Base-by-base conservation (phyloP, 257 asterid species). In the Verbena officinalis region DNA sequence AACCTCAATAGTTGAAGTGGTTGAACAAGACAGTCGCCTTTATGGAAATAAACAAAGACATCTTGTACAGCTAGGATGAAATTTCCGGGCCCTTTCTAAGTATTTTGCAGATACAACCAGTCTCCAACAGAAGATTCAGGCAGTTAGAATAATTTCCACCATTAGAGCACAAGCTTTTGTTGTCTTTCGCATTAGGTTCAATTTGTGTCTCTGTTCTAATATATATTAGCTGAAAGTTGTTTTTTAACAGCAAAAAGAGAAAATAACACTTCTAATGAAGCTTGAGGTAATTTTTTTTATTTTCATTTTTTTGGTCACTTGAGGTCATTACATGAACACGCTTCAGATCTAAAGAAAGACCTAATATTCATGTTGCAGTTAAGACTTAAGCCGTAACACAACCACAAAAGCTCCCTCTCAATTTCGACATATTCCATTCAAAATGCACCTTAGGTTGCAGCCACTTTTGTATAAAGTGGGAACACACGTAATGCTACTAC, bases 381-480 rank as follows among this genome's bases (percentile, higher is more conserved):
- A 19, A 17, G 17, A 48, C 27, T 30, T 19, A 34, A 31, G 33
- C 16, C 23, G 27, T 21, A 43, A 61, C 61, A 55, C 60, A 17
- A 34, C 34, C 17, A 46, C 62, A 49, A 34, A 22, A 14, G 58
- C 68, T 13, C 24, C 51, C 6, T 12, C 46, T 42, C 57, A 34
- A 51, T 61, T 67, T 55, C 57, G 54, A 14, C n/a, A 16, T 10
- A 27, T 45, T 16, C 4, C 55, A 55, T 17, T 16, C 20, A 30
- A 16, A 19, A 39, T 45, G 55, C 59, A 64, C 54, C 30, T 30
- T 9, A 36, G 31, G 62, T 59, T 60, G 62, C 42, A 40, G 36
- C 51, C 58, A 55, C 51, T 59, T 59, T 33, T 54, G 44, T 23
- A 64, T 22, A 22, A 42, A 52, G 51, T 56, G 53, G 33, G 40